phyloP scores from a whole-genome alignment of 2,329 filamentous ascomycete genomes.

The Xylogone sp. region DNA sequence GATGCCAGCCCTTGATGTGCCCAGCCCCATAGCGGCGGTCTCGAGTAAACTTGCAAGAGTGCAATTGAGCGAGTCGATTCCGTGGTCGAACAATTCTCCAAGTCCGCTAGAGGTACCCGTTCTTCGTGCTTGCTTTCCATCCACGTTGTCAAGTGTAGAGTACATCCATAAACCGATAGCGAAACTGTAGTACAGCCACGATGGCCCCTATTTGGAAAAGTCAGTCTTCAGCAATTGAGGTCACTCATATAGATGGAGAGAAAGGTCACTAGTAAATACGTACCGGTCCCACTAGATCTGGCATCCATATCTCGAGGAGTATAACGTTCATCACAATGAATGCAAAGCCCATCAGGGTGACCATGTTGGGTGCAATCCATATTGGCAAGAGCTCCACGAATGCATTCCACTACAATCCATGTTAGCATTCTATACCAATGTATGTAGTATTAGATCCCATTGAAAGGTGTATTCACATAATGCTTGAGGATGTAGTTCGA shows the following conservation, averaged over 20 bases:
- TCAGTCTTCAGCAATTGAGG: conserved; percentile 11
- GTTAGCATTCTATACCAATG: conserved; percentile 11
- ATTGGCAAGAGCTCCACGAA: conserved; percentile 87
- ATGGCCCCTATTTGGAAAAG: conserved; percentile 58
- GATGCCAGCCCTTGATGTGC: conserved; percentile 76
- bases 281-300: conserved; percentile 87
- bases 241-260: neutral
- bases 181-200: conserved; percentile 95
- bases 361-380: conserved; percentile 98
- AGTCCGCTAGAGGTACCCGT: conserved; percentile 93
- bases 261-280: conserved; percentile 33
- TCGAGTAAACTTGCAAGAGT: conserved; percentile 88
- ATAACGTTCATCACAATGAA: conserved; percentile 84
- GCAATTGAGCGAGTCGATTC: conserved; percentile 97
- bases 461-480: conserved; percentile 60
- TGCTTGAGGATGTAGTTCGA: conserved; percentile 92
- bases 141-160: conserved; percentile 98
- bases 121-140: conserved; percentile 93
- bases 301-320: conserved; percentile 73
- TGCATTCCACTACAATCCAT: conserved; percentile 79
- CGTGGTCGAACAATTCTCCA: conserved; percentile 96
- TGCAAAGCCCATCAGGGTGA: conserved; percentile 90
- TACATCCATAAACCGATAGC: conserved; percentile 97
- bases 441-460: no score
- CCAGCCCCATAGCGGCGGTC: conserved; percentile 89